A percentile compares a stretch with the other conserved stretches of the same genome.
Evolutionary conservation across 2,329 filamentous ascomycete genomes (phyloP).

Genomic region (Alternaria sp.): DNA sequence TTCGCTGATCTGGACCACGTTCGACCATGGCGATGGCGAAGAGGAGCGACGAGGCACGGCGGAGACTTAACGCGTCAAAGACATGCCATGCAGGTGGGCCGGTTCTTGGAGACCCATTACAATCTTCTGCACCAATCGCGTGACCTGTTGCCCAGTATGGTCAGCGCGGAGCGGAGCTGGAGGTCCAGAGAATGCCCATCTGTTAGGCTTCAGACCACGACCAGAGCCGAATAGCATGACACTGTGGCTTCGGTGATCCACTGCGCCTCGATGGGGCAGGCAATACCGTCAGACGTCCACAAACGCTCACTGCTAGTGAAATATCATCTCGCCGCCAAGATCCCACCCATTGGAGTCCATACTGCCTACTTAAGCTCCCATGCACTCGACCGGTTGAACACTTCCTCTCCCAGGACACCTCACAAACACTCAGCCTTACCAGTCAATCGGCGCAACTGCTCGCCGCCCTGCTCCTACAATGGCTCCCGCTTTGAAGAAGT

Average conservation of each 20-base stretch:
- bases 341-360: neutral
- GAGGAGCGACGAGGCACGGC: neutral
- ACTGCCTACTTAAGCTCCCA: conserved; percentile 10
- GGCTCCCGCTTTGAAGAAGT: conserved; percentile 27
- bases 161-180: neutral
- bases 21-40: conserved; percentile 6
- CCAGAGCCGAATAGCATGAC: conserved; percentile 5
- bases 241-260: conserved; percentile 13
- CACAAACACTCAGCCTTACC: neutral
- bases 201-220: neutral
- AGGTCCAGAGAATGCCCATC: neutral
- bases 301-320: neutral
- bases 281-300: conserved; percentile 4
- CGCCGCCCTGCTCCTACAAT: conserved; percentile 7
- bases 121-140: conserved; percentile 1
- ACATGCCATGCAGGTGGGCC: neutral
- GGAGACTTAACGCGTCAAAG: neutral
- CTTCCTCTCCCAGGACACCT: neutral
- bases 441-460: conserved; percentile 7
- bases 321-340: conserved; percentile 1
- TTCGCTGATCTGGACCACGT: neutral
- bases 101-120: neutral
- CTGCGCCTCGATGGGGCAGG: conserved; percentile 4
- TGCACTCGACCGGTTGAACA: neutral
- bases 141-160: neutral